Percentiles rank a stretch among this genome's conserved stretches.
Conservation (phyloP, 2,329 filamentous ascomycete species). For the Tolypocladium capitatum region DNA sequence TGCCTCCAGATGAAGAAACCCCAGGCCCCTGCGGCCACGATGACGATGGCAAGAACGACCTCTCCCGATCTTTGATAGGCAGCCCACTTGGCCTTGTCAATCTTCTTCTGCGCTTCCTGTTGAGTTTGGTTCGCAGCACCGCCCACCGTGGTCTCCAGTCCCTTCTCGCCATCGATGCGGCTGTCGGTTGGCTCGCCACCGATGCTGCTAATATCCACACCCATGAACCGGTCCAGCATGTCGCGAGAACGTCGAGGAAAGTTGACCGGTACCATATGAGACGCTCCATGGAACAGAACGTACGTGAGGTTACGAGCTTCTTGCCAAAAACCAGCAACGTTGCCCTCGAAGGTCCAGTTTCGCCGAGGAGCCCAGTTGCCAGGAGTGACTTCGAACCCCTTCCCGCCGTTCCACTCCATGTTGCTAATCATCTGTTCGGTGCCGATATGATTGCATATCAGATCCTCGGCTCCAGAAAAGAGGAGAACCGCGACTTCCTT, state of each 20-base stretch:
- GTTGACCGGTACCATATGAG: constrained; percentile 97
- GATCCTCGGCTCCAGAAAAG: constrained; percentile 85
- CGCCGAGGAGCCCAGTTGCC: constrained; percentile 85
- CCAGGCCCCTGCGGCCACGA: constrained; percentile 60
- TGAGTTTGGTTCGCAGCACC: constrained; percentile 46
- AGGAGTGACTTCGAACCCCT: constrained; percentile 76
- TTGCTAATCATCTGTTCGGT: constrained; percentile 85
- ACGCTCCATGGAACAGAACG: constrained; percentile 86
- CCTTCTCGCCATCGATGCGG: constrained; percentile 73
- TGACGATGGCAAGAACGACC: constrained; percentile 69
- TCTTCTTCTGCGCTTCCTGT: constrained; percentile 42
- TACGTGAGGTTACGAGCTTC: constrained; percentile 92
- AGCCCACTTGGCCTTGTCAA: constrained; percentile 78
- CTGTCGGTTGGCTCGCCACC: constrained; percentile 70
- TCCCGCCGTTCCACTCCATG: constrained; percentile 82
- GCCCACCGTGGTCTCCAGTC: constrained; percentile 63
- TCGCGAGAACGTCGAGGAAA: constrained; percentile 74
- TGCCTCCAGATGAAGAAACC: constrained; percentile 58
- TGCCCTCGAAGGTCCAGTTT: constrained; percentile 86
- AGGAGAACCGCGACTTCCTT: constrained; percentile 66
- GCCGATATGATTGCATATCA: constrained; percentile 95
- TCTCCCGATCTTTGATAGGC: constrained; percentile 83
- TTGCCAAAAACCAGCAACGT: constrained; percentile 84
- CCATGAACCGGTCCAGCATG: constrained; percentile 96
- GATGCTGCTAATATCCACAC: constrained; percentile 79